phyloP scores from a whole-genome alignment of 495 filamentous ascomycete species.

The Rhizodiscina lignyota region DNA sequence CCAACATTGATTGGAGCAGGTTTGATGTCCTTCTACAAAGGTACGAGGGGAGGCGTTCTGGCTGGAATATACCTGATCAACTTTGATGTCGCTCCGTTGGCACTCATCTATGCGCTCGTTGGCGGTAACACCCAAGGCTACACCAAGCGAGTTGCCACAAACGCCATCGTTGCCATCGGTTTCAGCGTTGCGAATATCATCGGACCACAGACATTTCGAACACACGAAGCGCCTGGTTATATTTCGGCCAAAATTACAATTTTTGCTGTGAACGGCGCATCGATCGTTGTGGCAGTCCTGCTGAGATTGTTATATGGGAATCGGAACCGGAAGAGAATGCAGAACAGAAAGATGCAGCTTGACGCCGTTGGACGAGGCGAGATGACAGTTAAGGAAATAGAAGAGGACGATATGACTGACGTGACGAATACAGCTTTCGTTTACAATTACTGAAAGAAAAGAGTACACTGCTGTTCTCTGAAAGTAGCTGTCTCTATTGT shows the following conservation, averaged over 20 bases:
- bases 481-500: too few species aligned
- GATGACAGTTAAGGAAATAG: too few species aligned
- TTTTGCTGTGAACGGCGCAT: not conserved
- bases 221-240: conserved; percentile 2
- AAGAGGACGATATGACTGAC: too few species aligned
- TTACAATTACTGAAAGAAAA: too few species aligned
- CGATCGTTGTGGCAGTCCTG: not conserved
- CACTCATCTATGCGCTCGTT: not conserved
- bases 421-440: too few species aligned
- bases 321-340: too few species aligned
- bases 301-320: not conserved
- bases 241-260: not conserved
- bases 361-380: too few species aligned
- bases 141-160: not conserved
- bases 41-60: not conserved
- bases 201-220: not conserved
- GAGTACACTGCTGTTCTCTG: too few species aligned
- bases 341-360: too few species aligned
- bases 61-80: not conserved
- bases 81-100: not conserved
- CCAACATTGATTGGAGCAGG: not conserved
- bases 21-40: not conserved
- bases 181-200: not conserved
- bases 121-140: not conserved
- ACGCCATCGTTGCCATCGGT: not conserved